Conservation (phyloP, 2,329 filamentous ascomycete species). For the Penicillium fuscoglaucum region DNA sequence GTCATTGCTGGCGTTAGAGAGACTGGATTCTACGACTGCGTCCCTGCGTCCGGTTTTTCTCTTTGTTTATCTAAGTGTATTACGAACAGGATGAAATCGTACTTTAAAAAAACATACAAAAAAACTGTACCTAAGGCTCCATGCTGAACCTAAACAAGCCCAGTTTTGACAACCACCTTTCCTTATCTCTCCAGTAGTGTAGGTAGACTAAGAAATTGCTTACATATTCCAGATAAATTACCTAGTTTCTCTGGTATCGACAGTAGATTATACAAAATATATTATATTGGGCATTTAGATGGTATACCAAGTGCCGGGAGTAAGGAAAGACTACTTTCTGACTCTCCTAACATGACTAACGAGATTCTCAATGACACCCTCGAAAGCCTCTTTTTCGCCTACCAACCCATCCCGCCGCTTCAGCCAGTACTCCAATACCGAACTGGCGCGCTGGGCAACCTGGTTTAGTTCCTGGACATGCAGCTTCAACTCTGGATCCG, state of each 20-base stretch:
- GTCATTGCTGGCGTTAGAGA: not conserved
- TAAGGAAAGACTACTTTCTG: constrained; percentile 59
- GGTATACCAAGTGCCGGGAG: constrained; percentile 2
- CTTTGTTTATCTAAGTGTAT: not conserved
- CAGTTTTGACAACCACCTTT: not conserved
- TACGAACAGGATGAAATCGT: too few species aligned
- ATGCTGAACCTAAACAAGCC: not conserved
- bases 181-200: not conserved
- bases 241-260: constrained; percentile 11
- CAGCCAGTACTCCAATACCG: constrained; percentile 84
- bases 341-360: constrained; percentile 88
- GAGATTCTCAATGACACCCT: constrained; percentile 94
- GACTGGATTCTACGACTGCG: not conserved
- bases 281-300: constrained; percentile 22
- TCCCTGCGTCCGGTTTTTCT: not conserved
- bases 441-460: constrained; percentile 69
- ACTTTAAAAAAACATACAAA: not conserved
- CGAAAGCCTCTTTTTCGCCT: constrained; percentile 88
- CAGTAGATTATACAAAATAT: constrained; percentile 29
- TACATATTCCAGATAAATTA: not conserved
- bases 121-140: not conserved
- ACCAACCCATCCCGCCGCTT: constrained; percentile 81
- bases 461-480: constrained; percentile 71
- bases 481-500: constrained; percentile 69
- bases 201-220: not conserved